A percentile compares a stretch with the other conserved stretches of the same genome.
phyloP scores from a whole-genome alignment of 495 filamentous ascomycete genomes.

The Aspergillus funiculosus region DNA sequence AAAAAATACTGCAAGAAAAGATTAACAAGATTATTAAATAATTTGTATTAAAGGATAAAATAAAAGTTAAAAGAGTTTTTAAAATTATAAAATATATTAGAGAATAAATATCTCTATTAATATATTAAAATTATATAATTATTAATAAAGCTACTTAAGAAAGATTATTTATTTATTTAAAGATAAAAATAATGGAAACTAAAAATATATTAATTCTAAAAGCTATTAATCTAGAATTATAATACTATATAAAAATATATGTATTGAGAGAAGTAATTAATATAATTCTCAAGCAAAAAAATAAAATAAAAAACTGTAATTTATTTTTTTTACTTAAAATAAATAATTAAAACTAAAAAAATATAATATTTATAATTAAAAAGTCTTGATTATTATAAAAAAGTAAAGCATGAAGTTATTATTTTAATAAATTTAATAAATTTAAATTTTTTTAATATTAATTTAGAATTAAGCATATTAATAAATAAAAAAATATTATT shows the following conservation, averaged over 20 bases:
- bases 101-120: no score
- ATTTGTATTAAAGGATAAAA: no score
- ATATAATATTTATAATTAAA: slow-evolving; percentile 10
- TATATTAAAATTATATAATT: no score
- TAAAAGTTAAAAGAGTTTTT: slow-evolving; percentile 3
- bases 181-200: background rate
- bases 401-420: slow-evolving; percentile 7
- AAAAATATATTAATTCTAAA: background rate
- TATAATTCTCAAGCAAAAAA: background rate
- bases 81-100: no score
- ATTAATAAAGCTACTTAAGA: background rate
- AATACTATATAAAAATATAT: background rate
- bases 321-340: no score
- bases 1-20: background rate
- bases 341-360: background rate
- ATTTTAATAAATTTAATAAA: slow-evolving; percentile 9
- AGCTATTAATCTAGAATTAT: background rate
- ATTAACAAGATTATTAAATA: no score
- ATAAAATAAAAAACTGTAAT: no score
- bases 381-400: slow-evolving; percentile 3
- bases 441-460: background rate
- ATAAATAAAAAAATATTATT: slow-evolving; percentile 5
- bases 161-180: background rate
- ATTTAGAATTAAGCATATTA: slow-evolving; percentile 1
- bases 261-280: slow-evolving; percentile 3